Evolutionary conservation across 805 yeast genomes (phyloP), one percentile per base, ranked within the genome.

Genomic region (Candida montana): DNA sequence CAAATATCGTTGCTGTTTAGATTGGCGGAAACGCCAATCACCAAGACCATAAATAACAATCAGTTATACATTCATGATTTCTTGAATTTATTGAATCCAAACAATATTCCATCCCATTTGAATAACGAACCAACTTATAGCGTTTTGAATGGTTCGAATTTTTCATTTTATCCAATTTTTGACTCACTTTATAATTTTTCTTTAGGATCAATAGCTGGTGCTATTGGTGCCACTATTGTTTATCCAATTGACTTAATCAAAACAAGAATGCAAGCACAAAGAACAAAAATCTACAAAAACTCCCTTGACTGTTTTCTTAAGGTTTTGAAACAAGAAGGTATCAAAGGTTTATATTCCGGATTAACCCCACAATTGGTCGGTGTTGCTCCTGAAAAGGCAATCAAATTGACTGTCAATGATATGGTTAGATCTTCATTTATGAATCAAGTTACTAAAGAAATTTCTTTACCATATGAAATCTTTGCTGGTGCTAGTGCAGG

Each of bases 341-440:
- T 83, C 37, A 68, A 71, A 53, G 98, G 98, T 8, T 73, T 91
- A 44, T 91, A 91, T 64, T 83, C 95, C 5, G 99, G 99, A 41
- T 70, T 91, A 39, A 85, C 87, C 9, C 97, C 98, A 15, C 98
- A 93, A 65, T 70, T 91, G 55, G 79, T 93, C 37, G 99, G 99
- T 51, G 98, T 91, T 39, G 98, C 98, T 0, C 99, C 99, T 2
- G 99, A 91, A 63, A 91, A 91, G 69, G 98, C 98, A 33, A 91
- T 91, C 57, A 91, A 91, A 66, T 76, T 91, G 51, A 90, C 98
- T 0, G 95, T 91, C 31, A 91, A 91, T 64, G 99, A 91, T 61
- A 68, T 85, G 42, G 81, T 89, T 44, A 77, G 98, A 55, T 80
- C 81, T 23, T 71, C 77, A 41, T 80, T 91, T 48, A 73, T 86